Conservation (phyloP, 2,329 filamentous ascomycete species). For the Fusarium sp. region DNA sequence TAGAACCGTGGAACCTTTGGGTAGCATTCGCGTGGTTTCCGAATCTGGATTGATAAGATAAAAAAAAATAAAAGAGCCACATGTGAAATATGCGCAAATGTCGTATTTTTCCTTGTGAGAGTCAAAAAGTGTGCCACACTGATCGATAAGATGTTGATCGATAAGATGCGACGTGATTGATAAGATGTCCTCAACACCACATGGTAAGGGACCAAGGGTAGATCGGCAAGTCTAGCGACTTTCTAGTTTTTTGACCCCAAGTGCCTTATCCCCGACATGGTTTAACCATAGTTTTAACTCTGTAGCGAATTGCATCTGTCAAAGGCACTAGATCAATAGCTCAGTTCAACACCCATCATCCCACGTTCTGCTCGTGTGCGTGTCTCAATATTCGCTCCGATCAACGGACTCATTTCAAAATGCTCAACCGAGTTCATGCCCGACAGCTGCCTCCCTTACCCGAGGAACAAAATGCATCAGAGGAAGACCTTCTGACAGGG, state of each 20-base stretch:
- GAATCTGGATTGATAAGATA: conserved; percentile 18
- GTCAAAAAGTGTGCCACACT: background rate
- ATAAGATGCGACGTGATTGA: conserved; percentile 30
- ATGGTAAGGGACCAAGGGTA: background rate
- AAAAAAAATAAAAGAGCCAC: background rate
- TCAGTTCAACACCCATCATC: background rate
- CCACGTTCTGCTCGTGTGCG: background rate
- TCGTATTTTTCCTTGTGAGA: background rate
- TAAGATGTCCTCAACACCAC: conserved; percentile 19
- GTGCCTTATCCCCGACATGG: conserved; percentile 1
- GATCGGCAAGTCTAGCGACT: background rate
- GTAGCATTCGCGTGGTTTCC: background rate
- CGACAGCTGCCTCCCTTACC: background rate
- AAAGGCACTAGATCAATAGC: background rate
- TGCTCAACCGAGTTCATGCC: background rate
- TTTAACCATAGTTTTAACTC: background rate
- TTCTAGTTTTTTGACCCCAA: background rate
- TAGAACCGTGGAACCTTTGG: conserved; percentile 13
- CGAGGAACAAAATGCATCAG: background rate
- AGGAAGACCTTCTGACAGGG: background rate
- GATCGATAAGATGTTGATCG: conserved; percentile 31
- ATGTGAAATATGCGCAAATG: background rate
- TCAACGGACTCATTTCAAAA: background rate
- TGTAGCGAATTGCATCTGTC: background rate
- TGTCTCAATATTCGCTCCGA: background rate